Base-by-base conservation (phyloP, 768 basidiomycete genomes). In the Phylloporus sp. region DNA sequence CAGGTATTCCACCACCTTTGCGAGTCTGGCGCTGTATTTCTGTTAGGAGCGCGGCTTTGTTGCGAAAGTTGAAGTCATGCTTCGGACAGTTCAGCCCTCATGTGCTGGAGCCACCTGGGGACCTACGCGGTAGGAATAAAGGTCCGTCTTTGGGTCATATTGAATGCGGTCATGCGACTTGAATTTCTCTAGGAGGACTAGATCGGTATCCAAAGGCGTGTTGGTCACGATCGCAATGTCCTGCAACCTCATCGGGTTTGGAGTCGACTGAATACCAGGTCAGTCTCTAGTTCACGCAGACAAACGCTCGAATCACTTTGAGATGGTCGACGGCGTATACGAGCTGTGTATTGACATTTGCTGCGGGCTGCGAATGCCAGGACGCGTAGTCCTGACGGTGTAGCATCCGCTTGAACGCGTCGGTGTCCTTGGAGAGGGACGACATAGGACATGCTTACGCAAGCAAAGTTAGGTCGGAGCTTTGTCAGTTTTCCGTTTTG, bases 341-440 rank as follows among this genome's bases (percentile, higher is more conserved):
- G 24, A 94, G 74, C 64, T 92, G 90, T 0, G 91, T 94, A 57
- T 90, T 90, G 49, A 87, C 74, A 71, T 94, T 88, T 42, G 69
- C 82, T n/a, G 84, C 83, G 14, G 91, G 89, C 64, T 93, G 90
- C 11, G 90, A 89, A 56, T 88, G 86, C 86, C 86, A 89, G 51
- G 87, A 86, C 1, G 77, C 67, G 49, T 76, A 84, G 59, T 87
- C 80, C 62, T 84, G 83, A 44, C 81, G 68, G 13, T 81, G 73
- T 22, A 88, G 67, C 10, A 74, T 70, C 9, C 71, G 73, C 62
- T 85, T 86, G 75, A 88, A 88, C 31, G 80, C 71, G 45, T 85
- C 81, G 38, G 78, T 72, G 52, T 89, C 87, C 65, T 80, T 73
- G n/a, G 77, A 75, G 31, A 88, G 77, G 49, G 73, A 73, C 21